These are phyloP conservation scores for Leishmania major DNA, from an alignment of 208 protist genomes.

Conservation along the genomic window DNA sequence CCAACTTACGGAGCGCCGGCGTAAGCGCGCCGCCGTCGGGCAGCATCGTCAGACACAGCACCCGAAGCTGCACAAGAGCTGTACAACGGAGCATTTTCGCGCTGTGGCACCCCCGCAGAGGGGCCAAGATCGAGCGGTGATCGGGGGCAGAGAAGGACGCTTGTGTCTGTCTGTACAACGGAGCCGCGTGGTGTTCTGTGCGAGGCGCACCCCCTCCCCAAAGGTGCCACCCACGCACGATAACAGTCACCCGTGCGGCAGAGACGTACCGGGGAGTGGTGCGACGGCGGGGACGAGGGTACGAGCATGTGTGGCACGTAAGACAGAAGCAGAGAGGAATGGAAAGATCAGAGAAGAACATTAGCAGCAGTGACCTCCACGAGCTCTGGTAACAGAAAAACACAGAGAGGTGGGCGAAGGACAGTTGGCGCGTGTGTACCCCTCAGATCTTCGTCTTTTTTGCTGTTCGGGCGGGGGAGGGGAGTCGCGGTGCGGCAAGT, in stretches of 20 bases:
- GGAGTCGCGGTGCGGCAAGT: no score
- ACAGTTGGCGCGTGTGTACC: neutral
- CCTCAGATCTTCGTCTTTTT: neutral
- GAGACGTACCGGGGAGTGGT: neutral
- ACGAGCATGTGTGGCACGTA: neutral
- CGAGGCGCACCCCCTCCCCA: neutral
- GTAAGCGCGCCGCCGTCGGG: constrained; percentile 64
- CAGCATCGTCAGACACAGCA: constrained; percentile 75
- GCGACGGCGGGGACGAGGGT: neutral
- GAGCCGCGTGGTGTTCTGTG: neutral
- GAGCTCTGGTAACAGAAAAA: neutral
- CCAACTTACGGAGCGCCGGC: constrained; percentile 50
- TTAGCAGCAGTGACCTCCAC: neutral
- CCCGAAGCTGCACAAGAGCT: constrained; percentile 34
- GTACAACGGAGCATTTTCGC: constrained; percentile 24
- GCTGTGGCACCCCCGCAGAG: neutral
- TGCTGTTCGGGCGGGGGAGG: neutral
- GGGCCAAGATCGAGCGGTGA: neutral
- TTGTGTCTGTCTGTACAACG: neutral
- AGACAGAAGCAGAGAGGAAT: neutral
- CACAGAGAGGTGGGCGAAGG: neutral
- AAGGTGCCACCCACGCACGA: neutral
- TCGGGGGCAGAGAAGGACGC: neutral
- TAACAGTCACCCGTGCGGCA: neutral
- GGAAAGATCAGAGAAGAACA: neutral